Conservation (phyloP, 208 protist species). For the Trypanosoma vivax region DNA sequence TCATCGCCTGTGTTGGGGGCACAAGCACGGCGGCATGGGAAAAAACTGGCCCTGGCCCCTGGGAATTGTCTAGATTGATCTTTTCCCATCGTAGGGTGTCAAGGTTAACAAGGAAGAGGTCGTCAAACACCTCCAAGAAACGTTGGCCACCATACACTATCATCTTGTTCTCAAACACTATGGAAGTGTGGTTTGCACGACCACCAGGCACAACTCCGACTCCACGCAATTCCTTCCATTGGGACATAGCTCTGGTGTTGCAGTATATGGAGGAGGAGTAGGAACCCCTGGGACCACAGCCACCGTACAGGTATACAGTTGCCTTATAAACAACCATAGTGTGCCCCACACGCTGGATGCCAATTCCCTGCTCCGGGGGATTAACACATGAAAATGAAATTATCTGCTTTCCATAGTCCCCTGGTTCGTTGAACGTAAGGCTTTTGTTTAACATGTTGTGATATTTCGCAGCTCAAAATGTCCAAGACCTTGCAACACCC, state of each 20-base stretch:
- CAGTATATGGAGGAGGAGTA: slow-evolving; percentile 61
- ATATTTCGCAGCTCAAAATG: no score
- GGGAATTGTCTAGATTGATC: slow-evolving; percentile 47
- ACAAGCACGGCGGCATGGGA: slow-evolving; percentile 72
- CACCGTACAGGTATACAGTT: slow-evolving; percentile 77
- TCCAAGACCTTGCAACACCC: no score
- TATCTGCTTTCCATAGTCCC: background rate
- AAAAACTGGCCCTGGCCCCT: slow-evolving; percentile 75
- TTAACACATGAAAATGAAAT: slow-evolving; percentile 41
- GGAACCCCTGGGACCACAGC: slow-evolving; percentile 52
- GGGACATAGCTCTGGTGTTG: slow-evolving; percentile 70
- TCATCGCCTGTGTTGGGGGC: slow-evolving; percentile 46
- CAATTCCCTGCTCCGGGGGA: slow-evolving; percentile 60
- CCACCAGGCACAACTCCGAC: slow-evolving; percentile 66
- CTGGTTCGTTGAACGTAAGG: no score
- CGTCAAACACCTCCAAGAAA: slow-evolving; percentile 73
- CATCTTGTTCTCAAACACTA: slow-evolving; percentile 62
- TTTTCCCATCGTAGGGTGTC: slow-evolving; percentile 65
- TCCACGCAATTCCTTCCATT: slow-evolving; percentile 73
- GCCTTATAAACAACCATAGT: slow-evolving; percentile 63
- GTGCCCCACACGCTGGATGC: slow-evolving; percentile 72
- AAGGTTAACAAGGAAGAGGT: slow-evolving; percentile 68
- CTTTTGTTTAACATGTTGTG: no score
- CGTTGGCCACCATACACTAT: slow-evolving; percentile 77
- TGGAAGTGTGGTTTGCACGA: slow-evolving; percentile 67